Evolutionary conservation across 75 land plant genomes (phyloP).

Genomic region (Azolla pinnata): DNA sequence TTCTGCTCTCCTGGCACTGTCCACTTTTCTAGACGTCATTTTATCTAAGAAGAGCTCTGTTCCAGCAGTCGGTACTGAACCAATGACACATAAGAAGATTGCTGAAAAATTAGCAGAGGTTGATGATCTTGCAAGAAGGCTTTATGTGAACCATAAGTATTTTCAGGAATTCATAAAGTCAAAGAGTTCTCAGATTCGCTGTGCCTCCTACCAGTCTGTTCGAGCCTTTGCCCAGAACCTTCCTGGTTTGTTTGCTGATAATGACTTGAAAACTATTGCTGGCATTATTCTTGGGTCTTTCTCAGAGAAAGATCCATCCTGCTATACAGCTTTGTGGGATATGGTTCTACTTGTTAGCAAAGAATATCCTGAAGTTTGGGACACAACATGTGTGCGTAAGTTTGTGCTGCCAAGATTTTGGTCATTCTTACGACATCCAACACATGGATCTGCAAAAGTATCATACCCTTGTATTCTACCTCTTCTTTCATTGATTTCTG

Average conservation of each 20-base stretch:
- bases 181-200: constrained; percentile 53
- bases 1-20: constrained; percentile 6
- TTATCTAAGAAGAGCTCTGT: not conserved
- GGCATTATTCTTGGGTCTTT: constrained; percentile 62
- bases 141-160: constrained; percentile 48
- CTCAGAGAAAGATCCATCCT: constrained; percentile 69
- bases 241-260: constrained; percentile 49
- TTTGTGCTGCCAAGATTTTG: constrained; percentile 56
- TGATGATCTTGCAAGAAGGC: constrained; percentile 36
- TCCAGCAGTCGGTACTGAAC: constrained; percentile 14
- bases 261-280: constrained; percentile 40
- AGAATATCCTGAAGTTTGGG: constrained; percentile 68
- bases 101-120: constrained; percentile 27
- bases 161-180: constrained; percentile 63
- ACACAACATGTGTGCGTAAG: constrained; percentile 36
- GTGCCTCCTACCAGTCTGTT: constrained; percentile 62
- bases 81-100: constrained; percentile 47
- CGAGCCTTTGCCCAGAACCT: constrained; percentile 52
- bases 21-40: not conserved
- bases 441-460: constrained; percentile 82
- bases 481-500: constrained; percentile 56
- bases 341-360: constrained; percentile 49
- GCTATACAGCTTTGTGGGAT: constrained; percentile 96
- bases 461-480: constrained; percentile 68
- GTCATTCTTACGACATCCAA: constrained; percentile 72